Evolutionary conservation across 2,329 filamentous ascomycete genomes (phyloP).

Genomic region (Cadophora sp.): DNA sequence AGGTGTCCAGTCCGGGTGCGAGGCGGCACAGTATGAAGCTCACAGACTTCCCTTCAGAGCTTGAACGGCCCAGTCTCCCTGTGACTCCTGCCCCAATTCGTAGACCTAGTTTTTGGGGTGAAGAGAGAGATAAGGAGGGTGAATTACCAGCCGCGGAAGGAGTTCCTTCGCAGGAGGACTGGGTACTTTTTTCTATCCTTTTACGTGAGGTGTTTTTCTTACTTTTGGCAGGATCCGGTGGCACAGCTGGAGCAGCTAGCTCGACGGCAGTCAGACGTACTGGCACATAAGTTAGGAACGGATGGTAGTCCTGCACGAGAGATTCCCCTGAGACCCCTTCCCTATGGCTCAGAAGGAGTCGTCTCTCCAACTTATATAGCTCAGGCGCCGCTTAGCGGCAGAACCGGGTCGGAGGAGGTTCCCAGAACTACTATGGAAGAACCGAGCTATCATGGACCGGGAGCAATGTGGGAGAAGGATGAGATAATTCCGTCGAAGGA

Average conservation of each 20-base stretch:
- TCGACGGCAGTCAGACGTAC: constrained; percentile 67
- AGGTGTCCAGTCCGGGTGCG: constrained; percentile 39
- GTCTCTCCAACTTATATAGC: constrained; percentile 53
- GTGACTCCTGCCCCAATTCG: constrained; percentile 87
- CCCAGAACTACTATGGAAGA: constrained; percentile 45
- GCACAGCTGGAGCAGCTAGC: constrained; percentile 74
- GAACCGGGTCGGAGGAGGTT: constrained; percentile 23
- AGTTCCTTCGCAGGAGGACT: constrained; percentile 86
- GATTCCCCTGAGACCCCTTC: constrained; percentile 57
- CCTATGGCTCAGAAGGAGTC: constrained; percentile 59
- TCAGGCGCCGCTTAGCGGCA: constrained; percentile 43
- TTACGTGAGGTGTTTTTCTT: constrained; percentile 49
- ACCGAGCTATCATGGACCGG: constrained; percentile 58
- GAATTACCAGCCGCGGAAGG: constrained; percentile 78
- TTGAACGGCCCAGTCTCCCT: constrained; percentile 85
- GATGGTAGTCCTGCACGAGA: constrained; percentile 42
- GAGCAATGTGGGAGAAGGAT: constrained; percentile 58
- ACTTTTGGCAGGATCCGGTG: constrained; percentile 69
- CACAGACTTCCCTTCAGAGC: constrained; percentile 85
- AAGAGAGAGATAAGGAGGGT: constrained; percentile 54
- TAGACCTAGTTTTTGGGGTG: constrained; percentile 71
- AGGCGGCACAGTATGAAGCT: constrained; percentile 65
- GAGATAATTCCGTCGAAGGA: constrained; percentile 51
- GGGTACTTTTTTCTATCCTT: constrained; percentile 78
- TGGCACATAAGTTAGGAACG: constrained; percentile 60